A percentile compares a stretch with the other conserved stretches of the same genome.
These are phyloP conservation scores for Syzygium aromaticum DNA, from an alignment of 345 rosid species.

Conservation along the genomic window DNA sequence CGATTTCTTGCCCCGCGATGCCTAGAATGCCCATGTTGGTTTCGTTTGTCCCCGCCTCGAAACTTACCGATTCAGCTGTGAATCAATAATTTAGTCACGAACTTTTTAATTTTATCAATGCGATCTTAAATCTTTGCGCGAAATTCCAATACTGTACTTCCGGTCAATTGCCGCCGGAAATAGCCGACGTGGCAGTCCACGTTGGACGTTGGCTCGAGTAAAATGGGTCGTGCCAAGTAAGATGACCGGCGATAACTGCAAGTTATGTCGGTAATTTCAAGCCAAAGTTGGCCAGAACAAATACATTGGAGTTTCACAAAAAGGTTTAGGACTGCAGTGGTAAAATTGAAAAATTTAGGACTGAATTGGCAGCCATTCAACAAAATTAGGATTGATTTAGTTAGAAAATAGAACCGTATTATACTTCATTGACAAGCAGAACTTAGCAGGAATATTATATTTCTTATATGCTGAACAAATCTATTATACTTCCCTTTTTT, in stretches of 20 bases:
- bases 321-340: too few species aligned
- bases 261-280: background rate
- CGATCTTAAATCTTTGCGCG: fast-evolving
- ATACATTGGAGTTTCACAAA: too few species aligned
- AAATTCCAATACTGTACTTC: fast-evolving
- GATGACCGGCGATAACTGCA: too few species aligned
- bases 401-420: too few species aligned
- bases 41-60: background rate
- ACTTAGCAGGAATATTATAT: too few species aligned
- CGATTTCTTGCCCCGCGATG: background rate
- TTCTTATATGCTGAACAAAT: too few species aligned
- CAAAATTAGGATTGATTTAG: too few species aligned
- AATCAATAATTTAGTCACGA: background rate
- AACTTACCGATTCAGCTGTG: fast-evolving
- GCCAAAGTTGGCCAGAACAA: too few species aligned
- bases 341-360: too few species aligned
- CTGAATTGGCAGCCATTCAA: too few species aligned
- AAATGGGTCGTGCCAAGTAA: too few species aligned
- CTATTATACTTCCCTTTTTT: background rate
- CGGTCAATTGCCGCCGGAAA: fast-evolving
- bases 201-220: fast-evolving
- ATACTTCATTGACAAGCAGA: too few species aligned
- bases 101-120: background rate
- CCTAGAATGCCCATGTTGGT: constrained; percentile 21
- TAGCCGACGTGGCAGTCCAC: fast-evolving